These are phyloP conservation scores for Citrus trifoliata DNA, from an alignment of 345 rosid species.

Conservation along the genomic window DNA sequence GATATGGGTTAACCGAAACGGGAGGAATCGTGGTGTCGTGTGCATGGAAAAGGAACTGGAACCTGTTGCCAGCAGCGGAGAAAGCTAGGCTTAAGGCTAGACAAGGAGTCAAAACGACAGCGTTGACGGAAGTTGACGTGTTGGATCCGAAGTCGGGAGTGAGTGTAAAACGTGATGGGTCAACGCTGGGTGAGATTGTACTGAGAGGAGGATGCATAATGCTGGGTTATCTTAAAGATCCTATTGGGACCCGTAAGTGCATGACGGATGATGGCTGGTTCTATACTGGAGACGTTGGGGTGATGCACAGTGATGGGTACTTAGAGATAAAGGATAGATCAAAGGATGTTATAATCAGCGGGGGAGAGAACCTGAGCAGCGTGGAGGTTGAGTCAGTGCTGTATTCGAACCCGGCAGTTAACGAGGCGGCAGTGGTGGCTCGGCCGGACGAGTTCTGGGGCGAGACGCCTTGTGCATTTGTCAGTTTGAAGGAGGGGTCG, in stretches of 20 bases:
- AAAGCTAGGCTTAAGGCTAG: conserved; percentile 61
- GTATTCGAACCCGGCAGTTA: conserved; percentile 57
- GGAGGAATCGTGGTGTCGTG: conserved; percentile 61
- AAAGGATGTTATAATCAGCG: conserved; percentile 78
- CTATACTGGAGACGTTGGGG: conserved; percentile 68
- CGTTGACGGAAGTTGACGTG: conserved; percentile 49
- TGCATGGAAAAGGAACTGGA: conserved; percentile 81
- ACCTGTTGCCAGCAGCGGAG: conserved; percentile 50
- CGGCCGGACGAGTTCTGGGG: conserved; percentile 85
- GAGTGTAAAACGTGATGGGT: conserved; percentile 60
- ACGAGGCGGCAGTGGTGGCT: conserved; percentile 83
- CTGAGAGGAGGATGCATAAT: conserved; percentile 63
- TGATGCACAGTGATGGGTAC: conserved; percentile 64
- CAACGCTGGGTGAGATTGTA: conserved; percentile 60
- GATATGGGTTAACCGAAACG: conserved; percentile 76
- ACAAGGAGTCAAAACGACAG: conserved; percentile 58
- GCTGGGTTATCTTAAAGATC: conserved; percentile 80
- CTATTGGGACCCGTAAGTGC: conserved; percentile 44
- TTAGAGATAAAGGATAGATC: conserved; percentile 70
- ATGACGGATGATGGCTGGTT: conserved; percentile 60
- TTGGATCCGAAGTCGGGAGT: conserved; percentile 43
- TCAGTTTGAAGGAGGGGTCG: conserved; percentile 35
- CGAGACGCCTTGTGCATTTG: conserved; percentile 81
- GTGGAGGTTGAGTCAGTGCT: conserved; percentile 73
- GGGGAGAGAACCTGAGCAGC: conserved; percentile 82